Conservation (phyloP, 75 land plant species). For the Chamaecyparis obtusa region DNA sequence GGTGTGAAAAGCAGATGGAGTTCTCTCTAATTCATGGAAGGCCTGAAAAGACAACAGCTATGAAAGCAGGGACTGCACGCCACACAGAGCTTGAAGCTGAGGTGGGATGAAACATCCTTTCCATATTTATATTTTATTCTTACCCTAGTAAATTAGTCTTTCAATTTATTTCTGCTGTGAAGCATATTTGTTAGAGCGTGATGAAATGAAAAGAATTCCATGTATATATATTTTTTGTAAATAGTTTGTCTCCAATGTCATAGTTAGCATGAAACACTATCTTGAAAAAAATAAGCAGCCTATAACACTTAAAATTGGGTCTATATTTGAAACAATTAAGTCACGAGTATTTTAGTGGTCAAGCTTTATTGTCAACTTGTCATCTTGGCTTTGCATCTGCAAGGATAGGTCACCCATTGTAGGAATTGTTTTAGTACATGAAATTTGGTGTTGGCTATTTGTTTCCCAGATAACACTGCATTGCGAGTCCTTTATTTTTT, state of each 20-base stretch:
- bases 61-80: constrained; percentile 79
- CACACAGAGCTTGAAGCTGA: constrained; percentile 81
- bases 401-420: background rate
- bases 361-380: background rate
- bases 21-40: constrained; percentile 54
- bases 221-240: background rate
- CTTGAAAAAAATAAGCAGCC: background rate
- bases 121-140: background rate
- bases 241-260: background rate
- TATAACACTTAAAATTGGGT: background rate
- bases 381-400: background rate
- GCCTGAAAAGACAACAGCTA: constrained; percentile 57
- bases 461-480: no score
- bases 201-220: background rate
- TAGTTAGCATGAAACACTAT: background rate
- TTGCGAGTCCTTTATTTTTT: no score
- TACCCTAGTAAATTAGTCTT: background rate
- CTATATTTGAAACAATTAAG: background rate
- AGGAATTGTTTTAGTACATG: no score
- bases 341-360: background rate
- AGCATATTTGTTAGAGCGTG: background rate
- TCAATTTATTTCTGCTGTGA: constrained; percentile 8
- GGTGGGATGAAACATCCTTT: constrained; percentile 26
- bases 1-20: constrained; percentile 96
- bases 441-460: no score